phyloP scores from a whole-genome alignment of 441 rosid genomes.

The Croton laevigatus region DNA sequence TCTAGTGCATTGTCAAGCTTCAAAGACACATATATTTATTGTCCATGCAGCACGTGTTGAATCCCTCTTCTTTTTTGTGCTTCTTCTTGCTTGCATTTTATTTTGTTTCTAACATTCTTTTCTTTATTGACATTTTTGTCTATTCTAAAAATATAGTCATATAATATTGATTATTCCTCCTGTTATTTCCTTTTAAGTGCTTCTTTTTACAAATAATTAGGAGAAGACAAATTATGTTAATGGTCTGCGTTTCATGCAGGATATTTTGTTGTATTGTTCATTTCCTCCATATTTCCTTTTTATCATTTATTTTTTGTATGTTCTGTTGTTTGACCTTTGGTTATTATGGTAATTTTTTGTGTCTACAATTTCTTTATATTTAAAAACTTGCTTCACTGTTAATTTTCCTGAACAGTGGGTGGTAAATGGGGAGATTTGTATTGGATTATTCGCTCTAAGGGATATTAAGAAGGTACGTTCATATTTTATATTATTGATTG shows the following conservation, averaged over 20 bases:
- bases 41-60: not conserved
- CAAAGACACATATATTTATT: not conserved
- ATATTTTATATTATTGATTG: constrained; percentile 9
- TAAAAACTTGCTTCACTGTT: not conserved
- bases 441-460: constrained; percentile 89
- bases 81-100: too few relatives aligned
- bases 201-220: not conserved
- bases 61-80: not conserved
- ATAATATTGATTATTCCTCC: not conserved
- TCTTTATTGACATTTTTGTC: not conserved
- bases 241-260: not conserved
- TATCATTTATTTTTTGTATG: not conserved
- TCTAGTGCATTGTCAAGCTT: constrained; percentile 9
- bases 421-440: constrained; percentile 99
- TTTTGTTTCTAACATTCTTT: not conserved
- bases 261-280: not conserved
- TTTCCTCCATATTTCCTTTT: not conserved
- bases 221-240: not conserved
- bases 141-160: not conserved
- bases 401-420: constrained; percentile 73
- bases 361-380: constrained; percentile 3
- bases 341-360: constrained; percentile 6
- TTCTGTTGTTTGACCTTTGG: not conserved
- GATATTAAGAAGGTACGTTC: constrained; percentile 76
- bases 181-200: not conserved